Conservation (phyloP, 495 filamentous ascomycete species). For the Penicillium malachiteum region DNA sequence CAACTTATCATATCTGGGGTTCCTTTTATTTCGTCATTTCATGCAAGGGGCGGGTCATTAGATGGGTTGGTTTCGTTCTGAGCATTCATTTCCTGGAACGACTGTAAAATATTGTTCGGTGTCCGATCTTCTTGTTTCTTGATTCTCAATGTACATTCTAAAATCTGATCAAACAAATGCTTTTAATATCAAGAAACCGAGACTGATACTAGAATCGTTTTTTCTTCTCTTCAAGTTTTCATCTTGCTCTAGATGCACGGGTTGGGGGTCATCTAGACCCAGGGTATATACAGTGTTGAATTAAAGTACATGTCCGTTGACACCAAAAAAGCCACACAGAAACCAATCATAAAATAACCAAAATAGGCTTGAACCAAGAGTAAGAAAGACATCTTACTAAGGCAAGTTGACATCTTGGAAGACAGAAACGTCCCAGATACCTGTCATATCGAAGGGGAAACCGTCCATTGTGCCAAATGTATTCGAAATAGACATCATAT, state of each 20-base stretch:
- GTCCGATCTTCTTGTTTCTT: constrained; percentile 25
- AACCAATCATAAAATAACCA: background rate
- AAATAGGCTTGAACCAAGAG: background rate
- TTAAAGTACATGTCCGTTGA: constrained; percentile 10
- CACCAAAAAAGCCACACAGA: background rate
- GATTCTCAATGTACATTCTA: constrained; percentile 35
- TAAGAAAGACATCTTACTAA: constrained; percentile 8
- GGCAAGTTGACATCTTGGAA: constrained; percentile 48
- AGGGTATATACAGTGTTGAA: constrained; percentile 26
- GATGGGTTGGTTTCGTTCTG: constrained; percentile 29
- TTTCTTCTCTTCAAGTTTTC: background rate
- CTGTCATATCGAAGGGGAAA: constrained; percentile 53
- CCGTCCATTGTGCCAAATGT: constrained; percentile 52
- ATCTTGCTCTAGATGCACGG: background rate
- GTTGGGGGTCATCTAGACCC: constrained; percentile 4
- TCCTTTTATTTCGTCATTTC: constrained; percentile 17
- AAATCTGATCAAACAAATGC: constrained; percentile 30
- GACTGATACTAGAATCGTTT: constrained; percentile 11
- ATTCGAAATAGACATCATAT: constrained; percentile 52
- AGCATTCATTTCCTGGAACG: constrained; percentile 25
- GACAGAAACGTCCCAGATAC: constrained; percentile 51
- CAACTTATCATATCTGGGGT: constrained; percentile 18
- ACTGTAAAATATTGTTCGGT: constrained; percentile 46
- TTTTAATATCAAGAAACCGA: constrained; percentile 28
- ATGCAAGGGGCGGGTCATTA: constrained; percentile 28